Conservation (phyloP, 495 filamentous ascomycete genomes). For the Beverwykella pulmonaria region DNA sequence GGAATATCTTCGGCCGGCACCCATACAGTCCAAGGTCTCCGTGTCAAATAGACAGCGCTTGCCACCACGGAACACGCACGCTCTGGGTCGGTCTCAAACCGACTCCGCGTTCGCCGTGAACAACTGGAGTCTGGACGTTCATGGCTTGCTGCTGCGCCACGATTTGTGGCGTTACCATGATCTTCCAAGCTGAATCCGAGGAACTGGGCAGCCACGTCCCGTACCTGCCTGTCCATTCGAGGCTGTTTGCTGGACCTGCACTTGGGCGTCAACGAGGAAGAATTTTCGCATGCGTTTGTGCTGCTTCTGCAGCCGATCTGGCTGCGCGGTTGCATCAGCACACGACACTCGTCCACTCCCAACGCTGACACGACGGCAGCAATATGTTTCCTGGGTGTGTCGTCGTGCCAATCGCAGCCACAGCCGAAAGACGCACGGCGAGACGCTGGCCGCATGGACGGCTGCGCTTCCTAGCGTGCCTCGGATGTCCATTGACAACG, state of each 20-base stretch:
- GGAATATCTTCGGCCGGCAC: no score
- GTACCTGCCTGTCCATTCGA: neutral
- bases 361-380: constrained; percentile 25
- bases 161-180: neutral
- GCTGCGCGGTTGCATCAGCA: constrained; percentile 20
- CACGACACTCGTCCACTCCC: constrained; percentile 17
- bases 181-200: neutral
- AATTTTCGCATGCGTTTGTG: constrained; percentile 13
- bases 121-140: no score
- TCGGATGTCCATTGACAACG: constrained; percentile 8
- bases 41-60: neutral
- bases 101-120: constrained; percentile 13
- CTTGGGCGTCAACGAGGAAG: constrained; percentile 23
- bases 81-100: no score
- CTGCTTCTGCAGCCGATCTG: constrained; percentile 20
- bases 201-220: neutral
- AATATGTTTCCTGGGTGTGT: constrained; percentile 4
- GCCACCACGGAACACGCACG: neutral
- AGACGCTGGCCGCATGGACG: constrained; percentile 35
- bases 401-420: constrained; percentile 18
- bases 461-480: constrained; percentile 2
- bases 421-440: constrained; percentile 8
- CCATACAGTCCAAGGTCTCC: no score
- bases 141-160: neutral
- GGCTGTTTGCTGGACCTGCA: constrained; percentile 15